Evolutionary conservation across 2,329 filamentous ascomycete species (phyloP), one percentile per base, ranked within the genome.

Genomic region (Tolypocladium guangdongense): DNA sequence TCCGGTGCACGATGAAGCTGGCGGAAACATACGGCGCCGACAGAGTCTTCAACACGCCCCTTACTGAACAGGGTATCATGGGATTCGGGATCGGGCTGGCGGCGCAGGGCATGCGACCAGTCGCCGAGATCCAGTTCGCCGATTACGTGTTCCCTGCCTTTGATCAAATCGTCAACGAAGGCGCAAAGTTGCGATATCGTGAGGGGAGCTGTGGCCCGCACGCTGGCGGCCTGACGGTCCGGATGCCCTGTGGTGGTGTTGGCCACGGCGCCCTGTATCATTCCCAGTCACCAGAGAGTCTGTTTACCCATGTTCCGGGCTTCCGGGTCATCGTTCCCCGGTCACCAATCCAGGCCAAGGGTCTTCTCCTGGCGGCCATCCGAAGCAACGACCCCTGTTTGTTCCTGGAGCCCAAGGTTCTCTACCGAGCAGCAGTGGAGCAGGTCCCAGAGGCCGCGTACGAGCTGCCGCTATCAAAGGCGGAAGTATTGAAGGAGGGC

Each of bases 71-170:
- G 70, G 93, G 92, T 1, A 92, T 99, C 59, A 80, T 95, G 55
- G 93, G 93, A 0, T 97, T 97, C 65, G 93, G 86, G 12, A 90
- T 97, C 60, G 93, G 93, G 2, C 83, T 86, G 37, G 91, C 92
- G 0, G 88, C 89, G 7, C 87, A 96, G 72, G 92, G 92, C 27
- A 90, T 96, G 87, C 86, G 87, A 54, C 90, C 93, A 0, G 82
- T 97, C 27, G 92, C 92, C 0, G 93, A 99, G 74, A 90, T 96
- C 53, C 91, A 96, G 67, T 96, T 96, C 65, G 91, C 91, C 55
- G 91, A 96, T 67, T 96, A 96, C 67, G 84, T 96, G 52, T 96
- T 85, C 67, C 91, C 91, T 3, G 90, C 91, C 0, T 96, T 95
- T 63, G 90, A 96, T 64, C 90, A 96, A 73, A 80, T 96, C 35